phyloP scores from a whole-genome alignment of 495 filamentous ascomycete genomes.

The Schizothecium vesticola region DNA sequence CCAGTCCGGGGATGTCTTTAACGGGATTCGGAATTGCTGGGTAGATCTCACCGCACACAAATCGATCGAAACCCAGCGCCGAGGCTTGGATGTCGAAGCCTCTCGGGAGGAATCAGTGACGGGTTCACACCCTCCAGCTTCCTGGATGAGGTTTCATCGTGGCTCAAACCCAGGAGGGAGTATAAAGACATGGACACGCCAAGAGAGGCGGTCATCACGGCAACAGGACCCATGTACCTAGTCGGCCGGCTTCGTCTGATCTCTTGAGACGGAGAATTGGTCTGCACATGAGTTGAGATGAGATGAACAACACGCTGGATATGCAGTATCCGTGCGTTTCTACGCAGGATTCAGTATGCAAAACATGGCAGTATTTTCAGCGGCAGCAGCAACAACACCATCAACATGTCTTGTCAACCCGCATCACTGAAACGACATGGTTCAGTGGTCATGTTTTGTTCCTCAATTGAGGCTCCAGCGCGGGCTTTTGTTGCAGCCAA shows the following conservation, averaged over 20 bases:
- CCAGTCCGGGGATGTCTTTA: background rate
- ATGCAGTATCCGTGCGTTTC: background rate
- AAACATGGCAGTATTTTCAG: background rate
- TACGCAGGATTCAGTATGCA: background rate
- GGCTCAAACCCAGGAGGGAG: too few relatives aligned
- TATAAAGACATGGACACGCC: too few relatives aligned
- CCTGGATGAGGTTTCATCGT: too few relatives aligned
- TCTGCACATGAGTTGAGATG: background rate
- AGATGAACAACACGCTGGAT: background rate
- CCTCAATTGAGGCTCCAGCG: background rate
- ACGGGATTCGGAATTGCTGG: background rate
- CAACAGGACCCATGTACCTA: background rate
- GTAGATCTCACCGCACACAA: background rate
- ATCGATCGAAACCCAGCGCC: background rate
- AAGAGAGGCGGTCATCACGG: background rate
- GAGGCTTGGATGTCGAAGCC: background rate
- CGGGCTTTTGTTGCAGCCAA: background rate
- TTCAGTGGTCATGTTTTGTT: background rate
- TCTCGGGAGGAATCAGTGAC: background rate
- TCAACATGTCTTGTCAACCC: background rate
- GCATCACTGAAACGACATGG: too few relatives aligned
- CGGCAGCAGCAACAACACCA: background rate
- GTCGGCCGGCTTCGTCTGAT: background rate
- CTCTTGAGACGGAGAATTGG: background rate
- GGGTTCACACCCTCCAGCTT: too few relatives aligned